Evolutionary conservation across 129 eudicot genomes (phyloP), one percentile per base, ranked within the genome.

Genomic region (carrot (Daucus carota)): DNA sequence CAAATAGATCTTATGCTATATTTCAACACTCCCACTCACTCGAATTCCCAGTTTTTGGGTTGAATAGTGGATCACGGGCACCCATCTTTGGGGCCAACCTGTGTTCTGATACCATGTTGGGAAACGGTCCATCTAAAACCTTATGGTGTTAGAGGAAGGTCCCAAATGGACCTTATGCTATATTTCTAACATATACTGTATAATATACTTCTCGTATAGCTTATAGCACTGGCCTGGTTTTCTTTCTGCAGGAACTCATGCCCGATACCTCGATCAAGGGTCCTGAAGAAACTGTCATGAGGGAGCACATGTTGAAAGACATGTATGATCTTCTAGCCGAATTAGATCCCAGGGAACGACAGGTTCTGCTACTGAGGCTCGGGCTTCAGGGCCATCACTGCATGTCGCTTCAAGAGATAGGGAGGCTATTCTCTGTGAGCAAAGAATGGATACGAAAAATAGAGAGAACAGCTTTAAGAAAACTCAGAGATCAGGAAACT

Each of bases 371-470:
- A 43, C 81, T 88, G 45, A 84, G 96, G 54, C 88, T 81, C 28
- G 98, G 98, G 66, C 90, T 93, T 18, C 77, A 78, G 24, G 90
- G 86, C 34, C 73, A 75, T 44, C 92, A 82, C 38, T 72, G 90
- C 62, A 87, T 83, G 81, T 88, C 98, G 20, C 89, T 93, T 0
- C 86, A 84, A 77, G 98, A 93, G 78, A 88, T 93, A 20, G 98
- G 98, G 33, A 83, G 82, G 81, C 83, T 72, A 3, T 82, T 81
- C 76, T 43, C 83, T 70, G 96, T 93, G 29, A 93, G 95, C 82
- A 93, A 90, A 85, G 98, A 93, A 81, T 93, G 98, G 98, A 87
- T 88, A 69, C 84, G 98, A 33, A 81, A 83, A 83, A 82, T 90
- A 84, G 96, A 93, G 76, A 88, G 77, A 72, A 74, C 59, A 44